A percentile compares a stretch with the other conserved stretches of the same genome.
These are phyloP conservation scores for Pseudozyma pruni DNA, from an alignment of 1,284 basidiomycete species.

Conservation along the genomic window DNA sequence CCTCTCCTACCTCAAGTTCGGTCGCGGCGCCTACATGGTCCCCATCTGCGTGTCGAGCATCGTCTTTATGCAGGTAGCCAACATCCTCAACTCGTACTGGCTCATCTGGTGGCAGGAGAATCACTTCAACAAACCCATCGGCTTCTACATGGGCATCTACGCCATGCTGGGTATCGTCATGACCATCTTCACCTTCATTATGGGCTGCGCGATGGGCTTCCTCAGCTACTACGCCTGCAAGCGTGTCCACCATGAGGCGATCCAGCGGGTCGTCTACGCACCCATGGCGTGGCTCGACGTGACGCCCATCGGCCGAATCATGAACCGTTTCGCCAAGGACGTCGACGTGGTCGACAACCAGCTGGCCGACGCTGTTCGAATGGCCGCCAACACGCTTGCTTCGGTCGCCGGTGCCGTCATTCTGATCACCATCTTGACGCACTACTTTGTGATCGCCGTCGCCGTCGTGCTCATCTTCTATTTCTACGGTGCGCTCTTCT, in stretches of 20 bases:
- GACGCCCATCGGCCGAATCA: constrained; percentile 84
- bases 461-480: constrained; percentile 62
- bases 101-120: constrained; percentile 72
- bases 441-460: constrained; percentile 75
- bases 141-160: constrained; percentile 80
- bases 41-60: constrained; percentile 74
- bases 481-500: constrained; percentile 75
- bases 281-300: constrained; percentile 84
- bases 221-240: constrained; percentile 76
- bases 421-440: constrained; percentile 77
- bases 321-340: constrained; percentile 79
- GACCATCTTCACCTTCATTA: constrained; percentile 75
- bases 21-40: constrained; percentile 73
- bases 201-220: constrained; percentile 74
- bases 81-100: constrained; percentile 69
- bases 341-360: constrained; percentile 87
- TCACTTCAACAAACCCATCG: constrained; percentile 70
- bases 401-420: constrained; percentile 74
- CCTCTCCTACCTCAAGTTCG: constrained; percentile 76
- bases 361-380: constrained; percentile 66
- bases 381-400: constrained; percentile 66
- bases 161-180: constrained; percentile 75
- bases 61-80: constrained; percentile 75
- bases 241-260: constrained; percentile 74
- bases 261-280: constrained; percentile 73